Evolutionary conservation across 768 basidiomycete species (phyloP), one percentile per base, ranked within the genome.

Genomic region (Amanita subjunquillea): DNA sequence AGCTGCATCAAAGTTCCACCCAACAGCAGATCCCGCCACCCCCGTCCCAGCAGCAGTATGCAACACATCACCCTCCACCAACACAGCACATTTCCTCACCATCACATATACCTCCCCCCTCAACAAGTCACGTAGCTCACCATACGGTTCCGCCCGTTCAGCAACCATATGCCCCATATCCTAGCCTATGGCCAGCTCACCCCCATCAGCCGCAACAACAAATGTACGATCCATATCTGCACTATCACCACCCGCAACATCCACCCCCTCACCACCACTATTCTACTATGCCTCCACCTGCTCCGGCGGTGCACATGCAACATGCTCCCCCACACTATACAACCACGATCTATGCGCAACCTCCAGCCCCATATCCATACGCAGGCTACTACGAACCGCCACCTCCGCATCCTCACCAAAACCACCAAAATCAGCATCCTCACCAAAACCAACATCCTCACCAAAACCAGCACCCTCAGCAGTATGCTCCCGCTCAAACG

Each of bases 311-410:
- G 40, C 50, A 42, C 41, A 52, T 52, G 42, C 51, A 52, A 12
- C 62, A 60, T 10, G 57, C 57, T 3, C 59, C 57, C 27, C 63
- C 62, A 40, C 65, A 67, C 45, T 67, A 68, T 50, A 20, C 62
- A 17, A 56, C 43, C 13, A 25, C 54, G 6, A 65, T 65, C 60
- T 63, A 65, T 50, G 55, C 58, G 1, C 60, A 59, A 29, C 60
- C 58, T 20, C 63, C 60, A 2, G 62, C 62, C 3, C 62, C 62
- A 29, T 62, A 59, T 36, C 41, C 55, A 40, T 58, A 59, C 45
- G 27, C 56, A 27, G 54, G 54, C 20, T 60, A 63, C 54, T 59
- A 64, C 52, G 65, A 65, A 22, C 53, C 29, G 15, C 46, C 53
- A 27, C 61, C 59, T 8, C 62, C 62, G 13, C 67, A 65, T 30